A percentile compares a stretch with the other conserved stretches of the same genome.
These are phyloP conservation scores for Ophiostoma ips DNA, from an alignment of 2,329 filamentous ascomycete genomes.

Conservation along the genomic window DNA sequence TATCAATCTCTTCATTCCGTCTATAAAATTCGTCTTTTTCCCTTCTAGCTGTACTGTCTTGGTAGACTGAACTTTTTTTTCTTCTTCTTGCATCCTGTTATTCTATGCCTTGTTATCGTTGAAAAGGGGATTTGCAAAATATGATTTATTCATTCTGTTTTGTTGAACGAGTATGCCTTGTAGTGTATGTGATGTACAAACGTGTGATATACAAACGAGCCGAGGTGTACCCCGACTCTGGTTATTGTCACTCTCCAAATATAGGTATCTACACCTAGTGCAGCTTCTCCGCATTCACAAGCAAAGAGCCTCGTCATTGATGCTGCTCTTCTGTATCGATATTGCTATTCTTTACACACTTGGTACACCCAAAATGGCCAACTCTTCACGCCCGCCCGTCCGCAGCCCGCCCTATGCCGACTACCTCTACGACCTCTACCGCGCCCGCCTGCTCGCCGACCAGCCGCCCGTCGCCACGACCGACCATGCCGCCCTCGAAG, in stretches of 20 bases:
- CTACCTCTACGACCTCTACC: constrained; percentile 30
- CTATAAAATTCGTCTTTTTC: neutral
- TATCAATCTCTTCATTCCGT: neutral
- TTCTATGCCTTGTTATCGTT: neutral
- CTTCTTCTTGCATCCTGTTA: neutral
- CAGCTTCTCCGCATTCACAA: no score
- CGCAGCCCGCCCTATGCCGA: constrained; percentile 14
- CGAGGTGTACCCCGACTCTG: no score
- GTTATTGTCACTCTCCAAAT: no score
- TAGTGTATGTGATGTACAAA: no score
- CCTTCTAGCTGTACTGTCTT: neutral
- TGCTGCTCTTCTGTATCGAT: no score
- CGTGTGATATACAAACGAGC: no score
- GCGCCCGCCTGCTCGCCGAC: constrained; percentile 34
- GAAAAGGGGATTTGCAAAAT: neutral
- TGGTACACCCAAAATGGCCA: neutral
- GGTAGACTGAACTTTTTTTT: neutral
- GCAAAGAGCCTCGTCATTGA: no score
- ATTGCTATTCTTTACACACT: no score
- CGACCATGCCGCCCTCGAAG: constrained; percentile 41
- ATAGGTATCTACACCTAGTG: no score
- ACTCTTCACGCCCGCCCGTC: constrained; percentile 2
- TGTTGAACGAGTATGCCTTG: no score
- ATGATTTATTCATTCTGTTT: neutral
- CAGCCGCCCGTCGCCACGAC: constrained; percentile 40